A percentile compares a stretch with the other conserved stretches of the same genome.
These are phyloP conservation scores for Penicillium sp. DNA, from an alignment of 2,329 filamentous ascomycete species.

Conservation along the genomic window DNA sequence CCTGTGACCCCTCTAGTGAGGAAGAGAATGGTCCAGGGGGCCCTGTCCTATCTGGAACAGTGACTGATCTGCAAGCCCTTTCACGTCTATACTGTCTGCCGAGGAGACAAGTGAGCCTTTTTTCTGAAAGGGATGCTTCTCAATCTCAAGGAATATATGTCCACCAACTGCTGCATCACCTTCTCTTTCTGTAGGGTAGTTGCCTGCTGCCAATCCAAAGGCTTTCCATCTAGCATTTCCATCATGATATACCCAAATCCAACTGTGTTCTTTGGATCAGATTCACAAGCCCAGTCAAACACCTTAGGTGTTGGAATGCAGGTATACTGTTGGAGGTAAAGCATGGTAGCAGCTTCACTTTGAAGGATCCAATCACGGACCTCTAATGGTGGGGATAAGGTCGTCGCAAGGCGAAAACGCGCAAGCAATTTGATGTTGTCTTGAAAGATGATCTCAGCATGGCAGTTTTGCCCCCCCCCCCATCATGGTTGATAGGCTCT, in stretches of 20 bases:
- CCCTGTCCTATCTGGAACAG: neutral
- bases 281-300: conserved; percentile 1
- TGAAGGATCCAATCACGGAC: conserved; percentile 3
- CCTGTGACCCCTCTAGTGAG: neutral
- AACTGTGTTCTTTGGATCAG: neutral
- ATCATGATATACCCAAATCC: conserved; percentile 2
- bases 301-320: conserved; percentile 1
- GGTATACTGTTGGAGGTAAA: conserved; percentile 1
- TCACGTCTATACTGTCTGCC: neutral
- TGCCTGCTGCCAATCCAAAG: neutral
- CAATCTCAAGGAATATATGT: conserved; percentile 4
- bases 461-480: conserved; percentile 2
- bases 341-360: conserved; percentile 4
- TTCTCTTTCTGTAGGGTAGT: conserved; percentile 3
- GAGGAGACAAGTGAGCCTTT: conserved; percentile 1
- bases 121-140: neutral
- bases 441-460: conserved; percentile 2
- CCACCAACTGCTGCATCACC: conserved; percentile 2
- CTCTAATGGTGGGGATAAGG: neutral
- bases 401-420: conserved; percentile 1
- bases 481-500: conserved; percentile 4
- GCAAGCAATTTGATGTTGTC: conserved; percentile 5
- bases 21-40: conserved; percentile 4
- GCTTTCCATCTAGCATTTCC: neutral
- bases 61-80: neutral